A percentile compares a stretch with the other conserved stretches of the same genome.
Conservation (phyloP, 2,329 filamentous ascomycete species). For the Hortaea sp. region DNA sequence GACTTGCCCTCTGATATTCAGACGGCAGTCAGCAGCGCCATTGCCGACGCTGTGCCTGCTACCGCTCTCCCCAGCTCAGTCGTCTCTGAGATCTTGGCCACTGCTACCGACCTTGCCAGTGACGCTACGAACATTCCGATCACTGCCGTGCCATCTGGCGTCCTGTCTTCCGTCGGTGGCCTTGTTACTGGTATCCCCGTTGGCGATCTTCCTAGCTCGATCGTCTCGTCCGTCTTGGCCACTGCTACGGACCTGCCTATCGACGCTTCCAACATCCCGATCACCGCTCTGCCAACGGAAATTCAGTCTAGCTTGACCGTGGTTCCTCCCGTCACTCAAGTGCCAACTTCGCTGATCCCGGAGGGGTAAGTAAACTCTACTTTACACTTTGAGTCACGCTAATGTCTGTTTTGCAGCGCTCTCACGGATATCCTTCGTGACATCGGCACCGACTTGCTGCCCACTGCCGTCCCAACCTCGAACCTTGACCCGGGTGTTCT, state of each 20-base stretch:
- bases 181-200: background rate
- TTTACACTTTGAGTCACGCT: too few relatives aligned
- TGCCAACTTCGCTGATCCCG: too few relatives aligned
- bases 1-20: background rate
- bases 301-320: background rate
- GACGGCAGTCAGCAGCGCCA: too few relatives aligned
- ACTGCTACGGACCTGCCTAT: background rate
- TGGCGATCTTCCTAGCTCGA: background rate
- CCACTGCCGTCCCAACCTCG: background rate
- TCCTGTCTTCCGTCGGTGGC: background rate
- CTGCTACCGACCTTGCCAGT: background rate
- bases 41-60: background rate
- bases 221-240: background rate
- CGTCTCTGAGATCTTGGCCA: background rate
- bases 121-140: background rate
- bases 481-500: too few relatives aligned
- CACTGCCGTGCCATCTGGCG: background rate
- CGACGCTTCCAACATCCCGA: background rate
- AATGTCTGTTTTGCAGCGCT: too few relatives aligned
- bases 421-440: too few relatives aligned
- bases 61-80: background rate
- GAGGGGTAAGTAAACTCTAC: too few relatives aligned
- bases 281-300: background rate
- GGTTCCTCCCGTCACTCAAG: too few relatives aligned
- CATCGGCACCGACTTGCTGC: background rate